Evolutionary conservation across 2,329 filamentous ascomycete genomes (phyloP), one percentile per base, ranked within the genome.

Genomic region (Pyrenophora graminea): DNA sequence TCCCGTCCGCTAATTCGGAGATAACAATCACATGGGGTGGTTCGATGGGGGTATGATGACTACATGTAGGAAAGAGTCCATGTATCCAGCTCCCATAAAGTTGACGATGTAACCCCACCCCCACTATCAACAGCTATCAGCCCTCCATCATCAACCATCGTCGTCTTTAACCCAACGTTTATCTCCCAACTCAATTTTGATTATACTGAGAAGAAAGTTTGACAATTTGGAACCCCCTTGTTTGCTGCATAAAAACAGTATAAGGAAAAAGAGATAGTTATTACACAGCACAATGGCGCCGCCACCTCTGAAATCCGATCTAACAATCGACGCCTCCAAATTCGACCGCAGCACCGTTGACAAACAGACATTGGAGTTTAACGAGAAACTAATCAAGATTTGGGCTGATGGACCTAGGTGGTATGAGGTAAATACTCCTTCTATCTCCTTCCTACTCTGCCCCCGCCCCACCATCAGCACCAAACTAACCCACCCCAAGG

Each of bases 321-420:
- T 81, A 47, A 67, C 48, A 17, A 55, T 81, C 43, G 65, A 78
- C 55, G 64, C 64, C 13, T 65, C 69, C 15, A 79, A 77, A 50
- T 80, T 82, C 57, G 67, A 75, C 48, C 74, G 73, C 18, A 63
- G 66, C 6, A 64, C 70, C 3, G 70, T 75, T 18, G 67, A 74
- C 27, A 62, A 76, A 34, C 64, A 78, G 51, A 79, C 78, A 0
- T 56, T 70, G 9, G 67, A 72, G 10, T 72, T 79, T 58, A 82
- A 82, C 52, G 65, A 75, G n/a, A 61, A 66, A 6, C 53, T 79
- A 25, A 76, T 77, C 15, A 63, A 75, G 50, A 69, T 79, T 15
- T 76, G 73, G 64, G 69, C 71, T 12, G 64, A 67, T 15, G 76
- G 72, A 0, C 79, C 79, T 3, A 72, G 75, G 56, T 83, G 81